Percentiles rank a stretch among this genome's conserved stretches.
Evolutionary conservation across 208 protist species (phyloP).

Genomic region (Trypanosoma mega): DNA sequence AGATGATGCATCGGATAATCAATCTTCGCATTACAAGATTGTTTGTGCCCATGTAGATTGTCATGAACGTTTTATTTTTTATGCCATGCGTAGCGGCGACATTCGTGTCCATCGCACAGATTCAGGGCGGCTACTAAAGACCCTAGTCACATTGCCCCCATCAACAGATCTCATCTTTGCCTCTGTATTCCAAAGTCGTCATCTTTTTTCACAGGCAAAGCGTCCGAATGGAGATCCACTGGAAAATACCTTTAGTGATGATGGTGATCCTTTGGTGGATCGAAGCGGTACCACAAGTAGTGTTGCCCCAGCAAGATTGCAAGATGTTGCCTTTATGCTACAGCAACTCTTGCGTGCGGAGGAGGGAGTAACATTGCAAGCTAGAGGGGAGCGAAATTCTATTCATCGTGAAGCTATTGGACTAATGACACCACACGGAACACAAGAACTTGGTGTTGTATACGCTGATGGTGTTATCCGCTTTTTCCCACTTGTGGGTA

Average conservation of each 20-base stretch:
- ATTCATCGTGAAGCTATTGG: slow-evolving; percentile 59
- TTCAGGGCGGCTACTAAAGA: slow-evolving; percentile 66
- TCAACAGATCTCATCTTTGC: slow-evolving; percentile 57
- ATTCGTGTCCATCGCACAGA: slow-evolving; percentile 74
- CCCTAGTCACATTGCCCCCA: slow-evolving; percentile 64
- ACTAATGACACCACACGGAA: slow-evolving; percentile 50
- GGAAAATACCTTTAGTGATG: not conserved
- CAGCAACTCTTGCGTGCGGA: slow-evolving; percentile 41
- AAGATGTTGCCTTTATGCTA: slow-evolving; percentile 53
- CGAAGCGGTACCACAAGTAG: too few relatives aligned
- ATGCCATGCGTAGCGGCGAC: slow-evolving; percentile 67
- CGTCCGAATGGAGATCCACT: not conserved
- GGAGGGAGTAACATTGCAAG: slow-evolving; percentile 9
- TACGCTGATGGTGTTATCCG: slow-evolving; percentile 77
- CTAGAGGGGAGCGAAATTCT: slow-evolving; percentile 11
- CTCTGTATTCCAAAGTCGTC: slow-evolving; percentile 53
- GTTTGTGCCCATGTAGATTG: slow-evolving; percentile 51
- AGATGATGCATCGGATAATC: slow-evolving; percentile 8
- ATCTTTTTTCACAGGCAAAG: slow-evolving; percentile 35
- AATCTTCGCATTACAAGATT: slow-evolving; percentile 29
- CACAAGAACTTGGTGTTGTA: slow-evolving; percentile 65
- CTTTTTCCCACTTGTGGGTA: slow-evolving; percentile 60
- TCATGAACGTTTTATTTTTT: slow-evolving; percentile 63
- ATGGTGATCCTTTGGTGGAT: too few relatives aligned
- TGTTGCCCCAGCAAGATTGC: slow-evolving; percentile 24